Conservation (phyloP, 306 rosid genomes). For the Pueraria montana region DNA sequence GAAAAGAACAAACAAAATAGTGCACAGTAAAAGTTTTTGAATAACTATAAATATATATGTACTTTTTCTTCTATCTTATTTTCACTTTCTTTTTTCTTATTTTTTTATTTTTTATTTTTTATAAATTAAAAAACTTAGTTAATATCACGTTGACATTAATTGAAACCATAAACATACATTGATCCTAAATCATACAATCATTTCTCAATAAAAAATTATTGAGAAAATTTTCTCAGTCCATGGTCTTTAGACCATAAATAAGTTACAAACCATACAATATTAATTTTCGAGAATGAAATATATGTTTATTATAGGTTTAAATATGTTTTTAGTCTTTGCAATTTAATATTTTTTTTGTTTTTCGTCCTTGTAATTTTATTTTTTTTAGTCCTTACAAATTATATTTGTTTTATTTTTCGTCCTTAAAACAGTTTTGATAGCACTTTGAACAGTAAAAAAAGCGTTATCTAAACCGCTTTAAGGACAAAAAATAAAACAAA, state of each 20-base stretch:
- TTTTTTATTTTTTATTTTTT: not conserved
- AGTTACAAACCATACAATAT: not conserved
- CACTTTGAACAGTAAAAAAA: no score
- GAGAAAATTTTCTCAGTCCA: not conserved
- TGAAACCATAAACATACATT: no score
- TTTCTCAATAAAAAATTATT: not conserved
- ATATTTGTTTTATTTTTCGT: no score
- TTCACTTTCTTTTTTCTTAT: not conserved
- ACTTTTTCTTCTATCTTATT: not conserved
- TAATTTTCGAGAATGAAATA: not conserved
- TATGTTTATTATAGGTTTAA: not conserved
- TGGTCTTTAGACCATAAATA: not conserved
- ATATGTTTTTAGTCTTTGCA: no score
- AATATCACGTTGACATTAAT: not conserved
- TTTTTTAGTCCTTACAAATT: no score
- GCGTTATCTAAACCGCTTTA: no score
- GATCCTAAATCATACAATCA: not conserved
- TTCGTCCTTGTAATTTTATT: no score
- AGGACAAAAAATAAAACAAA: no score
- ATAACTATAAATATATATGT: not conserved
- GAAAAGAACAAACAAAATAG: constrained; percentile 1
- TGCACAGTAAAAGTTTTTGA: not conserved
- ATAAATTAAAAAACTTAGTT: no score
- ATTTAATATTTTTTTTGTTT: no score
- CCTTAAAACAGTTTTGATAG: no score